Conservation (phyloP, 2,329 filamentous ascomycete species). For the Thielaviopsis populi region DNA sequence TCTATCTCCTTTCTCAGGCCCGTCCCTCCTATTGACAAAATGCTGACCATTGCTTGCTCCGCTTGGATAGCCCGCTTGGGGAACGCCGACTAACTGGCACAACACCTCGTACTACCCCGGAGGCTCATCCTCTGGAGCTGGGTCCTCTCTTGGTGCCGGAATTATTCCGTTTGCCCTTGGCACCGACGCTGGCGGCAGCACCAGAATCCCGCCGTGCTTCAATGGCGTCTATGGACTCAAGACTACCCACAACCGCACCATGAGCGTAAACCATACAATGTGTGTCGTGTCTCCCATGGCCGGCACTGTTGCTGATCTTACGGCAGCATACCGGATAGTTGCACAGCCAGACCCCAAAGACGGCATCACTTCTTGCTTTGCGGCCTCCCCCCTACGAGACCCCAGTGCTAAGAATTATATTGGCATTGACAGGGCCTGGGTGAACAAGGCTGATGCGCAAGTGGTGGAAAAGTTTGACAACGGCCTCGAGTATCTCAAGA, state of each 20-base stretch:
- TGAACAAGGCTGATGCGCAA: constrained; percentile 37
- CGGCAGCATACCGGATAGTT: constrained; percentile 69
- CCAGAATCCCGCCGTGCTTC: constrained; percentile 58
- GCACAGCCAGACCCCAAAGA: constrained; percentile 53
- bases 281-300: constrained; percentile 62
- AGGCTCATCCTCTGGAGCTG: constrained; percentile 65
- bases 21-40: neutral
- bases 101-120: constrained; percentile 65
- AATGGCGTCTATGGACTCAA: constrained; percentile 76
- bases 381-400: constrained; percentile 34
- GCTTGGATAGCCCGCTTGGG: constrained; percentile 38
- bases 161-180: constrained; percentile 62
- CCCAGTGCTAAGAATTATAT: constrained; percentile 42
- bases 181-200: constrained; percentile 60
- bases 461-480: constrained; percentile 48
- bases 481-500: constrained; percentile 43
- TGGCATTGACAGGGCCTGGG: constrained; percentile 49
- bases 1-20: neutral
- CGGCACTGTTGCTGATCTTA: constrained; percentile 59
- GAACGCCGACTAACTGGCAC: constrained; percentile 64
- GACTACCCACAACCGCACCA: constrained; percentile 56
- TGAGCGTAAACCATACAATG: constrained; percentile 37
- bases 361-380: constrained; percentile 46
- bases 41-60: neutral
- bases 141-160: constrained; percentile 53